Evolutionary conservation across 352 stramenopile species (phyloP).

Genomic region (Pythium insidiosum): DNA sequence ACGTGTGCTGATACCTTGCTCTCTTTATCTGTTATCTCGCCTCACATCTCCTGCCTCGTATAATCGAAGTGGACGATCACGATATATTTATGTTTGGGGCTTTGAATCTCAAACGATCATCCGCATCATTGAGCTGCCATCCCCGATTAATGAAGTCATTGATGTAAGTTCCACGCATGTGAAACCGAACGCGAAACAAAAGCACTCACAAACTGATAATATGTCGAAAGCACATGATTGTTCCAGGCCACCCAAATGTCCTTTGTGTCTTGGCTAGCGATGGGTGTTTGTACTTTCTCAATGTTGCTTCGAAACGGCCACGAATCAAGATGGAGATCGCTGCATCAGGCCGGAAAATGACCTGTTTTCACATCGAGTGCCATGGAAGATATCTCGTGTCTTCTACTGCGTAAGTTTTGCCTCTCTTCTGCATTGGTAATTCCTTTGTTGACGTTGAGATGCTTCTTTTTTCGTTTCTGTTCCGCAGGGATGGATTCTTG

Average conservation of each 20-base stretch:
- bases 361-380: constrained; percentile 56
- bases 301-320: constrained; percentile 52
- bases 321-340: constrained; percentile 74
- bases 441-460: background rate
- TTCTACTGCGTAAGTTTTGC: constrained; percentile 41
- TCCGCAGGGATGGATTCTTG: constrained; percentile 57
- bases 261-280: constrained; percentile 66
- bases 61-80: constrained; percentile 43
- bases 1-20: background rate
- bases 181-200: background rate
- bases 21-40: too few species aligned
- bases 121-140: constrained; percentile 78
- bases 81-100: constrained; percentile 80
- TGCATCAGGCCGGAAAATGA: constrained; percentile 39
- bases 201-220: too few species aligned
- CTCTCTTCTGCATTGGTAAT: background rate
- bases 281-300: constrained; percentile 64
- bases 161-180: constrained; percentile 23
- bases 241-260: constrained; percentile 42
- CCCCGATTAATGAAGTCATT: constrained; percentile 53
- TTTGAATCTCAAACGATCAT: constrained; percentile 81
- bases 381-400: constrained; percentile 63
- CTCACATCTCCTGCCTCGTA: too few species aligned
- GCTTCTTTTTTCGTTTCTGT: background rate
- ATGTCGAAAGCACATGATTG: constrained; percentile 47